These are phyloP conservation scores for Nemania sp. DNA, from an alignment of 2,329 filamentous ascomycete species.

Conservation along the genomic window DNA sequence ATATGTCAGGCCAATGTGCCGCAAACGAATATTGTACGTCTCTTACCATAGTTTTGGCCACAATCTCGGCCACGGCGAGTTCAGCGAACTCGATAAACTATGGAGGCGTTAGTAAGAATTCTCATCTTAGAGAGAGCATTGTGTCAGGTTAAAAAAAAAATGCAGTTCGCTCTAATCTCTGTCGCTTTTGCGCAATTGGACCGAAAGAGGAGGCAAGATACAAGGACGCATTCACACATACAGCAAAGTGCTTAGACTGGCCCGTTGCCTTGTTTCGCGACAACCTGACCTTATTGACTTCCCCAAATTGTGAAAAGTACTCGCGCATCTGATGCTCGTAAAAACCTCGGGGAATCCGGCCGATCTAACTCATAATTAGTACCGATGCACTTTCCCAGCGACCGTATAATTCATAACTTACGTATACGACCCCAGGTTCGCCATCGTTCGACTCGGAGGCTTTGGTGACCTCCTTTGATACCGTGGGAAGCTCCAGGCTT, in stretches of 20 bases:
- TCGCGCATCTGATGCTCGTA: slow-evolving; percentile 93
- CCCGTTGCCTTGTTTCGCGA: slow-evolving; percentile 93
- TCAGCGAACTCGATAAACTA: slow-evolving; percentile 85
- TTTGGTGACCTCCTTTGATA: slow-evolving; percentile 50
- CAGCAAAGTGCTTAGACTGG: slow-evolving; percentile 84
- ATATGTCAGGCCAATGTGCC: background rate
- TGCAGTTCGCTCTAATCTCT: too few relatives aligned
- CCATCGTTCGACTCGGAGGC: slow-evolving; percentile 45
- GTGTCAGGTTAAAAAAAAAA: too few relatives aligned
- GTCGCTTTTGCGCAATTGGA: too few relatives aligned
- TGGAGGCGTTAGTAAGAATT: slow-evolving; percentile 4
- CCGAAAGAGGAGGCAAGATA: background rate
- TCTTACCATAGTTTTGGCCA: slow-evolving; percentile 82
- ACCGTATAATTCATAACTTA: slow-evolving; percentile 43
- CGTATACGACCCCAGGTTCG: slow-evolving; percentile 78
- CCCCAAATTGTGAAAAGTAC: slow-evolving; percentile 93
- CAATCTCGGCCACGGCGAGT: slow-evolving; percentile 79
- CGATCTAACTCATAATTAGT: slow-evolving; percentile 68
- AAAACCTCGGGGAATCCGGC: slow-evolving; percentile 86
- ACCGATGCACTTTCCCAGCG: background rate
- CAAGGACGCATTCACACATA: slow-evolving; percentile 10
- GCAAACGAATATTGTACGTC: background rate
- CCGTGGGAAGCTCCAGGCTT: slow-evolving; percentile 54
- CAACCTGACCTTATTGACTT: slow-evolving; percentile 68
- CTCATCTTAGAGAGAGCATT: background rate